Base-by-base conservation (phyloP, 106 monocot genomes). In the Apostasia ramifera region DNA sequence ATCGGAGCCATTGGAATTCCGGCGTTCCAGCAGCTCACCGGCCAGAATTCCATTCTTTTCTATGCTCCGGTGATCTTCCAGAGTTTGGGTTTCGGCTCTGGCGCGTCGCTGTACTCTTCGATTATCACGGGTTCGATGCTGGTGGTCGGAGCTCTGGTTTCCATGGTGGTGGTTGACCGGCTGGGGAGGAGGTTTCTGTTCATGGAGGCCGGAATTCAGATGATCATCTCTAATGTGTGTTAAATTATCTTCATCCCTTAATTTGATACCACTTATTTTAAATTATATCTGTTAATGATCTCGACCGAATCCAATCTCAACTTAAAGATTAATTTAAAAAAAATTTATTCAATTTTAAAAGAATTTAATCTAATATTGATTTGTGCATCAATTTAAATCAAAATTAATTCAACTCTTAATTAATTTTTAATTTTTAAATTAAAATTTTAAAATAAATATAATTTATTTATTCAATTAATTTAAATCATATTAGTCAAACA, bases 21-120 rank as follows among this genome's bases (percentile, higher is more conserved):
- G 0, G 79, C 82, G 7, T 86, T 86, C 68, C 86, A 82, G 71
- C 82, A 82, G 61, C 73, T 86, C n/a, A 73, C 79, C 5, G 79
- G 86, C 26, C 69, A 67, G 82, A 86, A 86, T 44, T 86, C 86
- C 1, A 77, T 86, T 3, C 71, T 82, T 11, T 86, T 82, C 63
- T 79, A 86, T 45, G 44, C 78, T 6, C 81, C 86, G 0, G 86
- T 86, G 0, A 79, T 86, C 70, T 86, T 86, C 57, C 81, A 81
- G 73, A 86, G 86, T 57, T 54, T 85, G 55, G 81, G 85, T 2
- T 76, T 85, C 40, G 85, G 81, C 4, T 79, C 85, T 0, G 79
- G 78, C 10, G 76, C 85, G 5, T 55, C 85, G 2, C 65, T 85
- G 1, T 85, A 85, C 52, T 81, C 85, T 1, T 75, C 81, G 0